Conservation (phyloP, 2,329 filamentous ascomycete species). For the Penicillium sumatraense region DNA sequence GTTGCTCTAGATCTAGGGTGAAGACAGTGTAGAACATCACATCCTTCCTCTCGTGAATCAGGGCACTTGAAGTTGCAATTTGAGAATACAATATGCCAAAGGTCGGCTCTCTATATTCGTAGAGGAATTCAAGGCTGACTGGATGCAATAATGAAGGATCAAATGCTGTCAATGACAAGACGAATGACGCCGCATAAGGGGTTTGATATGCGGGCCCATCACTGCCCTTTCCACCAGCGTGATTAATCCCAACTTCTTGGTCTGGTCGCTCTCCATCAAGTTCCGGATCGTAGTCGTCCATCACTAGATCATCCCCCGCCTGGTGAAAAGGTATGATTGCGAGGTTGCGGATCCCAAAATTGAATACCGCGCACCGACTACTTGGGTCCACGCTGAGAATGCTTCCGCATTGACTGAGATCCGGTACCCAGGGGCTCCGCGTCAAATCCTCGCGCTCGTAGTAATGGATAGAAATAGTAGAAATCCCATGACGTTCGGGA, state of each 20-base stretch:
- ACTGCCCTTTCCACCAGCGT: conserved; percentile 35
- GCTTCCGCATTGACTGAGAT: conserved; percentile 75
- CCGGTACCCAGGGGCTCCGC: conserved; percentile 78
- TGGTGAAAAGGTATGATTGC: conserved; percentile 94
- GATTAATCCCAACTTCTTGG: conserved; percentile 37
- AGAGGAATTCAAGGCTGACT: conserved; percentile 86
- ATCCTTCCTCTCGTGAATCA: conserved; percentile 78
- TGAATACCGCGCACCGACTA: conserved; percentile 90
- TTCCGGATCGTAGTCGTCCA: conserved; percentile 88
- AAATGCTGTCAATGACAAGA: conserved; percentile 84
- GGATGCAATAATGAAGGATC: conserved; percentile 87
- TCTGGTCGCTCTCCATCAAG: conserved; percentile 69
- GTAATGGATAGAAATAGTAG: conserved; percentile 94
- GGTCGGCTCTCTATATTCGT: conserved; percentile 97
- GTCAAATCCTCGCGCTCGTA: conserved; percentile 93
- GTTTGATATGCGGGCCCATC: conserved; percentile 54
- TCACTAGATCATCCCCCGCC: conserved; percentile 82
- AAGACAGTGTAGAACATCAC: conserved; percentile 91
- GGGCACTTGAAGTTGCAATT: conserved; percentile 71
- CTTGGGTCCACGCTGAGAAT: conserved; percentile 86
- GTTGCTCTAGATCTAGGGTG: conserved; percentile 90
- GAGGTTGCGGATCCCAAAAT: conserved; percentile 85
- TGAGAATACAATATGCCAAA: conserved; percentile 91
- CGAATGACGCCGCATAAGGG: conserved; percentile 89
- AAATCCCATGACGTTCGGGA: conserved; percentile 74